These are phyloP conservation scores for Nothopassalora personata DNA, from an alignment of 2,329 filamentous ascomycete species.

Conservation along the genomic window DNA sequence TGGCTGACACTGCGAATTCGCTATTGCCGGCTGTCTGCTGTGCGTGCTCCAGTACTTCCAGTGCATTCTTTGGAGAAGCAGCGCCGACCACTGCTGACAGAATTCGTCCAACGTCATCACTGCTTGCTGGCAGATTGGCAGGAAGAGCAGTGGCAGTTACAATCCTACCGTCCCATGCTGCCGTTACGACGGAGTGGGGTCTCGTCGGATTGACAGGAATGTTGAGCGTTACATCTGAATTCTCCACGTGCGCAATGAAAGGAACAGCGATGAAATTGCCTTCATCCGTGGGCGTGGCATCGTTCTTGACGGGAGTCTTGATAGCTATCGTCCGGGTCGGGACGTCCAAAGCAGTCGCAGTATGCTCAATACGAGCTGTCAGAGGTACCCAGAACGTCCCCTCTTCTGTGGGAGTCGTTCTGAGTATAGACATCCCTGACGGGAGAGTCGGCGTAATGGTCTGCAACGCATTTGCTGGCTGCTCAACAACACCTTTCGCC, in stretches of 20 bases:
- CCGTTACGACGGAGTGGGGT: conserved; percentile 18
- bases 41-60: conserved; percentile 16
- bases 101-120: conserved; percentile 8
- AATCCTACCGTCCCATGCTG: conserved; percentile 11
- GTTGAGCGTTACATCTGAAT: conserved; percentile 16
- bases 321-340: conserved; percentile 14
- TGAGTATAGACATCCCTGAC: conserved; percentile 12
- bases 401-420: conserved; percentile 14
- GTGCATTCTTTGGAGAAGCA: conserved; percentile 17
- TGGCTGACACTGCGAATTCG: not conserved
- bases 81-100: conserved; percentile 11
- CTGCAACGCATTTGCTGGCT: conserved; percentile 11
- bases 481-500: conserved; percentile 8
- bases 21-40: conserved; percentile 5
- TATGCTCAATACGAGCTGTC: conserved; percentile 24
- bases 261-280: not conserved
- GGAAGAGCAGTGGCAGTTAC: conserved; percentile 18
- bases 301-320: not conserved
- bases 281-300: not conserved
- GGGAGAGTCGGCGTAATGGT: conserved; percentile 25
- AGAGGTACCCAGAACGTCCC: conserved; percentile 16
- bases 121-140: not conserved
- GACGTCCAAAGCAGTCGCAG: conserved; percentile 17
- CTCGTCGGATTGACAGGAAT: conserved; percentile 14
- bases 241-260: conserved; percentile 19